Evolutionary conservation across 805 yeast species (phyloP), one percentile per base, ranked within the genome.

Genomic region (Suhomyces emberorum): DNA sequence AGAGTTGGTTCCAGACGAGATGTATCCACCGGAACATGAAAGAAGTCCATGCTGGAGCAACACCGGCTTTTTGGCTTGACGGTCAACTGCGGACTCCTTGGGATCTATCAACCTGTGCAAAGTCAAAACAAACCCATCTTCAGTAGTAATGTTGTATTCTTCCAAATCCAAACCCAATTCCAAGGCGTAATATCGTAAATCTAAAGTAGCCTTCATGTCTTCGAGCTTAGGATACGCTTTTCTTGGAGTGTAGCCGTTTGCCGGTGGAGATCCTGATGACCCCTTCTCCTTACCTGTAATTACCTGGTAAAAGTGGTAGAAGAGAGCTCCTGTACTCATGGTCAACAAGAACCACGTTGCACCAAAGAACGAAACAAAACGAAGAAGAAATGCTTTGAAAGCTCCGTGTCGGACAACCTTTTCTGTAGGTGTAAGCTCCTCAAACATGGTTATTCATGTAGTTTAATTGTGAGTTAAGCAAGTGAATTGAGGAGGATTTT

Each of bases 21-120:
- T 72, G 57, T 74, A 91, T 0, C 96, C 83, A 0, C 89, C 96
- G 0, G 91, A 79, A 15, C 95, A 83, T 52, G 89, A 95, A 44
- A 91, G 63, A 10, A 91, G 69, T 0, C 98, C 98, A 51, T 91
- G 98, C 15, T 91, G 65, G 43, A 88, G 59, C 15, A 91, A 63
- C 1, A 91, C 65, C 0, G 98, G 98, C 37, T 69, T 69, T 42
- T 70, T 57, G 23, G 46, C 28, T 25, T 55, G 31, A 24, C 72
- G 54, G 11, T 52, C 48, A 8, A 45, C 57, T 3, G 44, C 53
- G 4, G 63, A 35, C 28, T 61, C 68, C 4, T 47, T 51, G 0
- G 81, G 80, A 42, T 79, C 73, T 5, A 78, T 61, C 6, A 87
- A 54, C 29, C 87, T 76, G 52, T 84, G 79, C 30, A 88, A 55